Evolutionary conservation across 768 basidiomycete genomes (phyloP), one percentile per base, ranked within the genome.

Genomic region (Auriculariales sp.): DNA sequence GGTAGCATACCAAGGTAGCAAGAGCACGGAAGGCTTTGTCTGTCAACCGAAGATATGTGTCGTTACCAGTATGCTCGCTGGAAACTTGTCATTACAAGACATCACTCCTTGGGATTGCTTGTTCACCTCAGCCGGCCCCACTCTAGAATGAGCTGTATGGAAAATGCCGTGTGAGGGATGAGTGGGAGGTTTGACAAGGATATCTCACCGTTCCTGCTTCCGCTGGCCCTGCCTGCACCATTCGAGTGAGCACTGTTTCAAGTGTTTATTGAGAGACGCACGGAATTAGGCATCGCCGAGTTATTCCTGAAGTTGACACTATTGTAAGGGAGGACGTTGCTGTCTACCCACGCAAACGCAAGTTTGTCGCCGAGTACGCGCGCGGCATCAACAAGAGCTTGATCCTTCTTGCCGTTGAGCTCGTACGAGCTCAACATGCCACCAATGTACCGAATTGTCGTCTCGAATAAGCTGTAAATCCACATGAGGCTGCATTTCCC

Each of bases 391-490:
- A 87, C 60, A 3, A 87, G 67, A 2, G 64, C 59, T 0, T 70
- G 69, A 52, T 73, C 66, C 46, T 75, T 54, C 49, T 69, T 51
- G 5, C 73, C 72, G 52, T 77, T 82, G 47, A 86, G 73, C 54
- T 86, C 81, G 53, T 77, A 86, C 3, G 83, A 73, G 49, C 75
- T 79, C 34, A 87, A 58, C 10, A 83, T 63, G 1, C 81, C 81
- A 4, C 73, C 84, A 2, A 87, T 57, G 47, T 77, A 81, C 34
- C 84, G 81, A 55, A 87, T 87, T 0, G 79, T 83, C 1, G 81
- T 81, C 62, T 87, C 84, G 56, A 87, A 86, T 28, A 10, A 47
- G 12, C 14, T 32, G 9, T 7, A 32, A 32, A 32, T 9, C 15
- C 31, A 15, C 9, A 15, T 15, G 15, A 15, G 31, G 31, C 15